Conservation (phyloP, 257 asterid species). For the Nicotiana tabacum region DNA sequence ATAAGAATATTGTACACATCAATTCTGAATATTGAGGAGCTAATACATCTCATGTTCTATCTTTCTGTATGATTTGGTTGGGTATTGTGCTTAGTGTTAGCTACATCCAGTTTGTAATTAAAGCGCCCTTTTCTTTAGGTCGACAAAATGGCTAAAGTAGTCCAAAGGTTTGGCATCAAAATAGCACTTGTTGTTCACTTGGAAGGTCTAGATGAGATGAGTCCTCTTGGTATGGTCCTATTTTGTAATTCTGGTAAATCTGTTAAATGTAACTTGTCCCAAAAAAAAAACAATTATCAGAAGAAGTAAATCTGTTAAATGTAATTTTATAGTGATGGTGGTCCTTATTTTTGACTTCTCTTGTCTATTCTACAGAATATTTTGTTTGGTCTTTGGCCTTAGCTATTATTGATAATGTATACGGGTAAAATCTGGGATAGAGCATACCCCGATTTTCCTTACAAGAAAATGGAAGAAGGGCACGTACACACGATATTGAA, state of each 20-base stretch:
- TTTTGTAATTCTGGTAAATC: neutral
- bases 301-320: neutral
- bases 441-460: too few species aligned
- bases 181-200: constrained; percentile 78
- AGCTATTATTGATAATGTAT: neutral
- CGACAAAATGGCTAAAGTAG: constrained; percentile 66
- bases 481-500: too few species aligned
- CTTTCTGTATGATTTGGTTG: neutral
- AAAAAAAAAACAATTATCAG: neutral
- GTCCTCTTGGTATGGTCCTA: constrained; percentile 63
- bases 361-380: neutral
- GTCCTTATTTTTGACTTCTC: neutral
- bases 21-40: neutral
- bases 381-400: neutral
- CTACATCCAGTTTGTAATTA: neutral
- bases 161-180: constrained; percentile 67
- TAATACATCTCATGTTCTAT: neutral
- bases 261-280: neutral
- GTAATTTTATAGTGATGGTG: neutral
- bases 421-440: too few species aligned
- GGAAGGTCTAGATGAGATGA: constrained; percentile 76
- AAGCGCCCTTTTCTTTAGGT: constrained; percentile 28
- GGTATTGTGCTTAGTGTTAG: neutral
- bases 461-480: too few species aligned
- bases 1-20: neutral